Evolutionary conservation across 768 basidiomycete species (phyloP).

Genomic region (Postia placenta): DNA sequence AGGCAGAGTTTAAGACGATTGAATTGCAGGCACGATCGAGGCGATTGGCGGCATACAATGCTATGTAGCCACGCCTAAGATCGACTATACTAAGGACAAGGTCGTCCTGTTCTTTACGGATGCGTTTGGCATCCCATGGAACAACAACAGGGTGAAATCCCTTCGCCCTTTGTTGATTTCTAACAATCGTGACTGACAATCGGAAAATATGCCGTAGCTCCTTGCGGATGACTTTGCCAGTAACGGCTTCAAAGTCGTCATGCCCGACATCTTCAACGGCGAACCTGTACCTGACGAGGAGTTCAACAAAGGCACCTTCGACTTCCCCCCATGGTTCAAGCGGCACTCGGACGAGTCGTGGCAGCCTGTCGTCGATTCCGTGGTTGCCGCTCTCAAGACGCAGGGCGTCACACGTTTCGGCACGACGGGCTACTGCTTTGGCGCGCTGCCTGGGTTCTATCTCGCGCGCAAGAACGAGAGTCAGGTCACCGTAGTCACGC

Average conservation of each 20-base stretch:
- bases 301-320: conserved; percentile 16
- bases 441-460: conserved; percentile 57
- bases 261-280: conserved; percentile 31
- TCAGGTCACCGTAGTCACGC: conserved; percentile 43
- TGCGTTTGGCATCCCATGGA: conserved; percentile 22
- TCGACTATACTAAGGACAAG: conserved; percentile 28
- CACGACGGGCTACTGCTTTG: conserved; percentile 66
- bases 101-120: conserved; percentile 35
- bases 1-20: neutral
- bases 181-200: neutral
- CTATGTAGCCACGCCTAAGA: conserved; percentile 35
- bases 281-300: conserved; percentile 26
- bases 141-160: conserved; percentile 24
- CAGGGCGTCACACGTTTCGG: conserved; percentile 53
- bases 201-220: conserved; percentile 21
- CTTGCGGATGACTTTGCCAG: conserved; percentile 38
- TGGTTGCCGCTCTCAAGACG: conserved; percentile 50
- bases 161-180: neutral
- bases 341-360: conserved; percentile 23
- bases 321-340: conserved; percentile 28
- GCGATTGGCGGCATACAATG: conserved; percentile 32
- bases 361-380: conserved; percentile 43
- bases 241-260: conserved; percentile 33
- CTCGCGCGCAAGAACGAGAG: conserved; percentile 51
- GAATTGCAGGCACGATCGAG: conserved; percentile 30